Evolutionary conservation across 2,329 filamentous ascomycete genomes (phyloP).

Genomic region (Zymoseptoria tritici): DNA sequence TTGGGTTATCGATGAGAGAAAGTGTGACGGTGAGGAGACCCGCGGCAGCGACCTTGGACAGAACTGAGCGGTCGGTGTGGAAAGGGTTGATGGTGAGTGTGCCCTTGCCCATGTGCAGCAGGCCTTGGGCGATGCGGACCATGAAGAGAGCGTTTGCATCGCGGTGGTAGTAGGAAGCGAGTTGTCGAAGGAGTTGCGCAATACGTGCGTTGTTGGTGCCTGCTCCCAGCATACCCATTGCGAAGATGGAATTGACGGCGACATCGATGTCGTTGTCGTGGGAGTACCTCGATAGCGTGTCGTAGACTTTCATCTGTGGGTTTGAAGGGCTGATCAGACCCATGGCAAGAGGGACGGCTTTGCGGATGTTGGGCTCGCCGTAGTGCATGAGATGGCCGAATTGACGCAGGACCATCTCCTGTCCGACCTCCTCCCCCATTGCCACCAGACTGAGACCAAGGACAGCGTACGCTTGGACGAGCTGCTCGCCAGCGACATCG

Average conservation of each 20-base stretch:
- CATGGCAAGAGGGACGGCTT: conserved; percentile 92
- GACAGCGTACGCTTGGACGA: conserved; percentile 92
- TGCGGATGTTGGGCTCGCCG: conserved; percentile 92
- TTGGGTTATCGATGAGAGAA: conserved; percentile 81
- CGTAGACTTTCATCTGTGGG: conserved; percentile 99
- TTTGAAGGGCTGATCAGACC: conserved; percentile 95
- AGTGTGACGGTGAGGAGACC: conserved; percentile 85
- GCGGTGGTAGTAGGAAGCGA: conserved; percentile 96
- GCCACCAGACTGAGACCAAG: conserved; percentile 88
- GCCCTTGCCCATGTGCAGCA: conserved; percentile 98
- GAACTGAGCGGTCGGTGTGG: conserved; percentile 93
- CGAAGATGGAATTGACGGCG: conserved; percentile 96
- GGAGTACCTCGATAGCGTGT: conserved; percentile 92
- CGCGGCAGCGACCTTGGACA: conserved; percentile 83
- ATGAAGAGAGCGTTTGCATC: conserved; percentile 96
- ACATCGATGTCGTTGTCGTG: conserved; percentile 99
- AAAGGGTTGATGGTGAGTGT: conserved; percentile 96
- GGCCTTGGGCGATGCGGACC: conserved; percentile 95
- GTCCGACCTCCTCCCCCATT: conserved; percentile 97
- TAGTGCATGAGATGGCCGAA: conserved; percentile 99
- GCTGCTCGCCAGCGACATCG: conserved; percentile 62
- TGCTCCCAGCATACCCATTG: conserved; percentile 93
- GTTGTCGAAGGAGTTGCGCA: conserved; percentile 85
- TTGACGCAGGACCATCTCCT: conserved; percentile 96
- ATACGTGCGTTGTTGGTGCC: conserved; percentile 97